These are phyloP conservation scores for Wallacemonas sp. DNA, from an alignment of 208 protist genomes.

Conservation along the genomic window DNA sequence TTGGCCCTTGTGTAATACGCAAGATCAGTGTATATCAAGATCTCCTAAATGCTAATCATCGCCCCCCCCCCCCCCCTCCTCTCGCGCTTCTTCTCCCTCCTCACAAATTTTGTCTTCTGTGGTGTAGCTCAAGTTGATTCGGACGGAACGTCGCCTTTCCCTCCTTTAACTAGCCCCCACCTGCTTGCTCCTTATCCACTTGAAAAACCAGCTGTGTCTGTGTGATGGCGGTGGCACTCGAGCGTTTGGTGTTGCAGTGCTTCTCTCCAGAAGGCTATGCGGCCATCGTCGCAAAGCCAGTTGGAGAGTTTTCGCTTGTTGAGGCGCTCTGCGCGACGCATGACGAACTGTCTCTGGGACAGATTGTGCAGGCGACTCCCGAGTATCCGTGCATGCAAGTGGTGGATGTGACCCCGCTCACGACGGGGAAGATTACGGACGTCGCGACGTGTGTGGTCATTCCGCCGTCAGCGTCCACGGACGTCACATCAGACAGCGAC, in stretches of 20 bases:
- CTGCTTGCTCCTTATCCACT: too few species aligned
- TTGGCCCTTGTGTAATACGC: too few species aligned
- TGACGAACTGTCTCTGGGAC: constrained; percentile 27
- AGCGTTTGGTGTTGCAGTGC: constrained; percentile 62
- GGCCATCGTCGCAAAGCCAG: constrained; percentile 30
- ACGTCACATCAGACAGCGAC: background rate
- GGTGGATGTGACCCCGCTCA: constrained; percentile 64
- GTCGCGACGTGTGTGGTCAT: constrained; percentile 64
- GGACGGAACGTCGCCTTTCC: too few species aligned
- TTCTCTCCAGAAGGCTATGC: constrained; percentile 46
- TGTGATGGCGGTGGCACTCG: constrained; percentile 23
- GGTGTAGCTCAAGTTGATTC: too few species aligned
- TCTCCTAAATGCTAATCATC: too few species aligned
- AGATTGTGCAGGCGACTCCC: constrained; percentile 29
- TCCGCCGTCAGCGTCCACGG: constrained; percentile 24
- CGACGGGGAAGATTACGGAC: constrained; percentile 32
- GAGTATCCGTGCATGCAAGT: constrained; percentile 47
- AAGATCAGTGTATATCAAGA: too few species aligned
- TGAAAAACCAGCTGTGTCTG: too few species aligned
- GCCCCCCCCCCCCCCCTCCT: background rate
- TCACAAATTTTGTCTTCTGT: background rate
- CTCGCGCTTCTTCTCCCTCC: background rate
- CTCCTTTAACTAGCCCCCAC: too few species aligned
- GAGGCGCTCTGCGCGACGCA: constrained; percentile 24
- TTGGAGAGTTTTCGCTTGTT: constrained; percentile 48